phyloP scores from a whole-genome alignment of 169 alveolate genomes.

The Besnoitia besnoiti region DNA sequence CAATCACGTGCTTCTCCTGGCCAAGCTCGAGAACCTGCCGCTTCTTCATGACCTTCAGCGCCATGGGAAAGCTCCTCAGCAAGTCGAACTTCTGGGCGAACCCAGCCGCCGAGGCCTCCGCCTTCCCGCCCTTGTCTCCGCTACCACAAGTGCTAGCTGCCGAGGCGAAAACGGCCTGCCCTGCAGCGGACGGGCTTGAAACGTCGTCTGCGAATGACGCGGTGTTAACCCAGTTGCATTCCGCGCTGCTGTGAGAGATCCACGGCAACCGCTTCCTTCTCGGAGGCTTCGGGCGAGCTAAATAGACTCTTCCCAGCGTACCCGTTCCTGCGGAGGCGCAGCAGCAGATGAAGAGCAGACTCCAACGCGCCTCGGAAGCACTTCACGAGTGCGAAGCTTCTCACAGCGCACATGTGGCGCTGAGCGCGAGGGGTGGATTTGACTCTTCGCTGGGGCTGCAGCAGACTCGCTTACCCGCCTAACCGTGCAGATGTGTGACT shows the following conservation, averaged over 20 bases:
- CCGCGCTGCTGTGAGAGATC: neutral
- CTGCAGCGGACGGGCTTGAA: too few relatives aligned
- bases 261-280: neutral
- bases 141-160: neutral
- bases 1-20: constrained; percentile 86
- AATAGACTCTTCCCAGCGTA: neutral
- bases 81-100: neutral
- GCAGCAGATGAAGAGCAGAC: neutral
- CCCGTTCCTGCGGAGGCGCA: constrained; percentile 4
- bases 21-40: constrained; percentile 71
- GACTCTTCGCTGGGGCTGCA: too few relatives aligned
- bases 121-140: neutral
- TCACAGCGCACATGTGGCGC: too few relatives aligned
- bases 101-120: neutral
- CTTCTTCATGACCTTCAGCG: constrained; percentile 74
- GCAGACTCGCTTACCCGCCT: too few relatives aligned
- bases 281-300: neutral
- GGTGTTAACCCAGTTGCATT: neutral
- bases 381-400: too few relatives aligned
- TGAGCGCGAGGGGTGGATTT: too few relatives aligned
- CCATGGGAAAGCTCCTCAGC: constrained; percentile 46
- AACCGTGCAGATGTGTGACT: too few relatives aligned
- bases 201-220: neutral
- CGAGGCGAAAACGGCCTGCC: neutral
- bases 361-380: neutral